Evolutionary conservation across 2,329 filamentous ascomycete species (phyloP).

Genomic region (Keithomyces neogunnii): DNA sequence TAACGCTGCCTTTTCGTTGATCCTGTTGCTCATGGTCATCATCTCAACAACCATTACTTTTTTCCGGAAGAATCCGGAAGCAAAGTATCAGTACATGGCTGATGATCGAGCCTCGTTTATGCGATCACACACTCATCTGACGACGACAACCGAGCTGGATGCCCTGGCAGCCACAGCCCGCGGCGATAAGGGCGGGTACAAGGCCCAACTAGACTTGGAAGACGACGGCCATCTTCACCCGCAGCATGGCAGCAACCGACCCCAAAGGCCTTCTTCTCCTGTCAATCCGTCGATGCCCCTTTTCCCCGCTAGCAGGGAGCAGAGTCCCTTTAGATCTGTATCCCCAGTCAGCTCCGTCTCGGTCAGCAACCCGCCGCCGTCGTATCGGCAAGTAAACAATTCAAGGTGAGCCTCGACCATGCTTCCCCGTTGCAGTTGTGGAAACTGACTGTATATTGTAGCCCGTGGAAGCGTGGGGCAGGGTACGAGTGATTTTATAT

Average conservation of each 20-base stretch:
- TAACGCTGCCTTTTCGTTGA: conserved; percentile 74
- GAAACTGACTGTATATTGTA: conserved; percentile 14
- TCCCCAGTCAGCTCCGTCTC: conserved; percentile 23
- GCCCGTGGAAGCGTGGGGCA: conserved; percentile 37
- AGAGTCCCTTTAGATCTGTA: conserved; percentile 26
- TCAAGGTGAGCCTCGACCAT: conserved; percentile 22
- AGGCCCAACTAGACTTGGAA: conserved; percentile 27
- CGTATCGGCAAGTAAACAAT: conserved; percentile 29
- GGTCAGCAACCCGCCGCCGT: conserved; percentile 2
- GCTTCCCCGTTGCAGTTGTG: neutral
- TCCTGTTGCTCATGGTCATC: conserved; percentile 70
- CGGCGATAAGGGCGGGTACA: conserved; percentile 48
- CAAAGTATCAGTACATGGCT: conserved; percentile 87
- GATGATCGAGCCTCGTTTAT: conserved; percentile 94
- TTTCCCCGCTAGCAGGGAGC: conserved; percentile 29
- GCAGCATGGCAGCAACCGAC: conserved; percentile 15
- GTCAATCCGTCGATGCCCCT: conserved; percentile 34
- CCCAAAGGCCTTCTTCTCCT: conserved; percentile 19
- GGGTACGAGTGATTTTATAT: conserved; percentile 28
- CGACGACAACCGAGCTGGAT: conserved; percentile 72
- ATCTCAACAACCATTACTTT: conserved; percentile 56
- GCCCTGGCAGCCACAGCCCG: conserved; percentile 84
- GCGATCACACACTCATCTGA: conserved; percentile 80
- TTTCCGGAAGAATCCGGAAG: conserved; percentile 86
- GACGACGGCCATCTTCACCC: conserved; percentile 34